Conservation (phyloP, 2,329 filamentous ascomycete genomes). For the Fusarium circinatum region DNA sequence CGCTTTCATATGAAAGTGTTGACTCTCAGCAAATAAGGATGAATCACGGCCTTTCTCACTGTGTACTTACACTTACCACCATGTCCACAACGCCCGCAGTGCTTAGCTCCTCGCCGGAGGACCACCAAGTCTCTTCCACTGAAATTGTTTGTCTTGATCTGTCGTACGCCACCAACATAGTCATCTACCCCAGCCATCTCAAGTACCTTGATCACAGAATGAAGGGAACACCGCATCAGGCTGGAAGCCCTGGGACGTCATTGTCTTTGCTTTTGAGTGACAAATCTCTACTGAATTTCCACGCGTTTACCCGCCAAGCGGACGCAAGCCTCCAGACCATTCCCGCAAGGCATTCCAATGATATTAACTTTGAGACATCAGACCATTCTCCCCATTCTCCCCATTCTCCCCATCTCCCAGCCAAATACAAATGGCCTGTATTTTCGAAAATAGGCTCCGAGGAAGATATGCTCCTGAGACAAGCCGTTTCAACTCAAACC, state of each 20-base stretch:
- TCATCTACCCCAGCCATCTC: neutral
- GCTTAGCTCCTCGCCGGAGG: slow-evolving; percentile 6
- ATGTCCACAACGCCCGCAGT: slow-evolving; percentile 12
- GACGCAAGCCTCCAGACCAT: neutral
- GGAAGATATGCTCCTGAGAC: neutral
- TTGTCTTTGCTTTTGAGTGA: neutral
- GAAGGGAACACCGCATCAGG: neutral
- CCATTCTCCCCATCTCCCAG: neutral
- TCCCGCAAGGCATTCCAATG: slow-evolving; percentile 20
- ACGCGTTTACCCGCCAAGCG: slow-evolving; percentile 7
- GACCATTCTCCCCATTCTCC: neutral
- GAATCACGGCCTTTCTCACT: neutral
- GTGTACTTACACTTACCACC: neutral
- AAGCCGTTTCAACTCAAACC: slow-evolving; percentile 1
- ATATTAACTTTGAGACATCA: slow-evolving; percentile 3
- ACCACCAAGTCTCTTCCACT: neutral
- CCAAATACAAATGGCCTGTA: neutral
- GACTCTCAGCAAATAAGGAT: neutral
- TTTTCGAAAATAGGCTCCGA: neutral
- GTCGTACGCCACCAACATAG: slow-evolving; percentile 30
- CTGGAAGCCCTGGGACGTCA: neutral
- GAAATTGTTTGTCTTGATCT: slow-evolving; percentile 23
- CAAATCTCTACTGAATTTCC: neutral
- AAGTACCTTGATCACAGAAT: neutral
- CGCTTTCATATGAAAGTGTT: neutral